Evolutionary conservation across 2,329 filamentous ascomycete species (phyloP).

Genomic region (Aphanoascus verrucosus): DNA sequence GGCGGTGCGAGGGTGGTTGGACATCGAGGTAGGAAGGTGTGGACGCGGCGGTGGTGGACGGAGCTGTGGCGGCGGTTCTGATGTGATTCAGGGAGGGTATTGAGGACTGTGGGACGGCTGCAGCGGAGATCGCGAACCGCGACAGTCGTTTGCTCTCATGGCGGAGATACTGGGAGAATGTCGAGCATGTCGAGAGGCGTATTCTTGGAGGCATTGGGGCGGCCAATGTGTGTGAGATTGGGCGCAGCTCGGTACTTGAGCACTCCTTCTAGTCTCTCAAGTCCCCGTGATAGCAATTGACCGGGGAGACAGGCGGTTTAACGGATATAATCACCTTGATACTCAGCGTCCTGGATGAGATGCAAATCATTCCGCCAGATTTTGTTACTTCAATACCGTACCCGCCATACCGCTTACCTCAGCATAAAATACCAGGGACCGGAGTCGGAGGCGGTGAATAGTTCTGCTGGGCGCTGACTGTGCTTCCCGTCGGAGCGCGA

Average conservation of each 20-base stretch:
- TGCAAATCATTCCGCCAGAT: neutral
- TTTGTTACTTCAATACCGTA: neutral
- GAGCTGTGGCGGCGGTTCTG: neutral
- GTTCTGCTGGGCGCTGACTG: neutral
- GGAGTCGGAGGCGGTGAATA: neutral
- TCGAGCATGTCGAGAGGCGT: slow-evolving; percentile 28
- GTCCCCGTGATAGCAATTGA: neutral
- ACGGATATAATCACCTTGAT: neutral
- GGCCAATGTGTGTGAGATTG: neutral
- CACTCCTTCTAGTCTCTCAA: neutral
- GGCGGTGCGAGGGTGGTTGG: slow-evolving; percentile 80
- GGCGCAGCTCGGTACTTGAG: neutral
- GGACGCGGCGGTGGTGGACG: slow-evolving; percentile 24
- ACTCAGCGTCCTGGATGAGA: neutral
- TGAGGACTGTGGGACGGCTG: slow-evolving; percentile 37
- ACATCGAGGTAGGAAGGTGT: slow-evolving; percentile 48
- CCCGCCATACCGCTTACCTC: neutral
- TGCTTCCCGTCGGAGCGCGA: too few species aligned
- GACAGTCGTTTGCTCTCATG: slow-evolving; percentile 22
- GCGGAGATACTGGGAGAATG: slow-evolving; percentile 28
- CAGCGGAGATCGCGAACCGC: slow-evolving; percentile 13
- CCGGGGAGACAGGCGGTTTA: neutral
- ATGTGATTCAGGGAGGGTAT: slow-evolving; percentile 38
- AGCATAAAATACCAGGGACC: neutral
- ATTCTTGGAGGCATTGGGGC: slow-evolving; percentile 45